phyloP scores from a whole-genome alignment of 805 yeast genomes.

The Myxozyma vanderwaltii region DNA sequence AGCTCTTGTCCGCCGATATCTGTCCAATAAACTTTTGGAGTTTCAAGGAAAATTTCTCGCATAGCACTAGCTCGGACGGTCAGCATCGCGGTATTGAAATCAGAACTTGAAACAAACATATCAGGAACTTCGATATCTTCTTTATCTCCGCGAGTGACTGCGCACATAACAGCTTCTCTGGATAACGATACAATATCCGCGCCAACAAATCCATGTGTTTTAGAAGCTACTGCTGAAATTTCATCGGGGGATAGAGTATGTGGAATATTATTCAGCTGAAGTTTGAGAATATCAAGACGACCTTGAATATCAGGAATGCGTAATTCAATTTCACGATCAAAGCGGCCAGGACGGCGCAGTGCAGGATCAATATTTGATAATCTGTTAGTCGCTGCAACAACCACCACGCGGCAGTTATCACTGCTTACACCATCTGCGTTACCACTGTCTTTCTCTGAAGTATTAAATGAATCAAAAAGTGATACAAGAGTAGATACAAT shows the following conservation, averaged over 20 bases:
- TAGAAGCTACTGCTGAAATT: constrained; percentile 63
- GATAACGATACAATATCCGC: constrained; percentile 89
- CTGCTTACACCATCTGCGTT: neutral
- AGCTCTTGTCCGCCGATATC: constrained; percentile 96
- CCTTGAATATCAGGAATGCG: constrained; percentile 89
- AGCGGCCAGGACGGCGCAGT: constrained; percentile 81
- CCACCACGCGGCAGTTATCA: constrained; percentile 64
- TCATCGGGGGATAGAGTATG: constrained; percentile 57
- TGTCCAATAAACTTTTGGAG: constrained; percentile 90
- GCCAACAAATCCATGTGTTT: constrained; percentile 97
- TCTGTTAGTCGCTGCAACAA: constrained; percentile 72
- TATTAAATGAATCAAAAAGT: constrained; percentile 59
- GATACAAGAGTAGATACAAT: constrained; percentile 87
- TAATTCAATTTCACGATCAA: constrained; percentile 85
- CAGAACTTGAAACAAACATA: constrained; percentile 54
- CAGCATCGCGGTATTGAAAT: constrained; percentile 69
- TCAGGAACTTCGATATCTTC: constrained; percentile 35
- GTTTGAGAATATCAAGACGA: constrained; percentile 67
- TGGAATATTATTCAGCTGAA: constrained; percentile 61
- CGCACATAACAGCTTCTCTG: constrained; percentile 83
- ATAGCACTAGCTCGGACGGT: constrained; percentile 95
- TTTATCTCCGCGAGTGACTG: constrained; percentile 66
- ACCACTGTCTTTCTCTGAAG: constrained; percentile 50
- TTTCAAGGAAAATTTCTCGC: constrained; percentile 88
- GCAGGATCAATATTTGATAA: constrained; percentile 72